Evolutionary conservation across 805 yeast species (phyloP), one percentile per base, ranked within the genome.

Genomic region (Candida namnaoensis): DNA sequence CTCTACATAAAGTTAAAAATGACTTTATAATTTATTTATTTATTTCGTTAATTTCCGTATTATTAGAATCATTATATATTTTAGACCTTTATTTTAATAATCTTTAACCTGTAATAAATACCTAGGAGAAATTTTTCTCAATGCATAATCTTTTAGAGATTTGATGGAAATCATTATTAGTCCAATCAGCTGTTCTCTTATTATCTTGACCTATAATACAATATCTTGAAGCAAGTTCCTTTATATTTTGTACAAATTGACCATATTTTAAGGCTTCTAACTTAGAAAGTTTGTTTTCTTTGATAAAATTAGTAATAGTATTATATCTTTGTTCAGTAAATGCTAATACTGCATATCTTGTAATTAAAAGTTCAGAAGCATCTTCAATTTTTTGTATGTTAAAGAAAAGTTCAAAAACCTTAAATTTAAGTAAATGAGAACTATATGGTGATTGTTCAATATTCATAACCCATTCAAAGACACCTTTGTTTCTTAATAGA

Each of bases 391-490:
- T 57, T 48, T 75, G 76, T 1, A 80, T 52, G n/a, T 61, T 64
- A 45, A 65, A 66, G 5, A 82, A 40, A 8, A 80, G 57, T 15
- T 56, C 56, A 19, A 65, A 52, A 6, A 82, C 56, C 39, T 63
- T 56, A 3, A 60, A 56, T 36, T 66, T 68, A 34, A 77, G 47
- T 35, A 63, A 64, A 28, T 62, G 48, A 35, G 62, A 62, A 24
- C 69, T 44, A 48, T 69, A 78, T 32, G 82, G 80, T 7, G 80
- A 69, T 45, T 69, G 69, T 33, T 64, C 47, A 41, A 82, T 60
- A 44, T 78, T 77, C 53, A 82, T 49, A 2, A 76, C 47, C 80
- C 88, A 78, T 48, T 88, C 96, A 42, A 87, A 58, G 3, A 82
- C 69, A 7, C 79, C 80, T 41, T 65, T 70, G 38, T 62, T 65